A percentile compares a stretch with the other conserved stretches of the same genome.
Conservation (phyloP, 495 filamentous ascomycete species). For the Glarea lozoyensis region DNA sequence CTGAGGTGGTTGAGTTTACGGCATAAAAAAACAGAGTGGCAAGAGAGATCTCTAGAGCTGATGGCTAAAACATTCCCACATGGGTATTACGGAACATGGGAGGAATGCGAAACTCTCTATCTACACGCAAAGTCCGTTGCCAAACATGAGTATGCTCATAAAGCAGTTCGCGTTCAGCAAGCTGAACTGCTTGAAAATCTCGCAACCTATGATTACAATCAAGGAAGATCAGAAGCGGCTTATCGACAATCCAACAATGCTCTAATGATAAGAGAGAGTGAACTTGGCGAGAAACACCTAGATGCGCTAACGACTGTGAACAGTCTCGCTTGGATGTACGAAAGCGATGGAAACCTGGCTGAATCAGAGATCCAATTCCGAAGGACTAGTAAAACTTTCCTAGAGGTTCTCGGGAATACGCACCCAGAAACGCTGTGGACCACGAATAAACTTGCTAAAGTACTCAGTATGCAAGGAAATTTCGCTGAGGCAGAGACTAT, state of each 20-base stretch:
- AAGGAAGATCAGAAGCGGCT: constrained; percentile 4
- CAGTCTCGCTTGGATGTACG: constrained; percentile 18
- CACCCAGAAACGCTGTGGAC: constrained; percentile 21
- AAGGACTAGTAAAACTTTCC: not conserved
- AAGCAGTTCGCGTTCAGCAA: not conserved
- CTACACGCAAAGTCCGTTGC: constrained; percentile 30
- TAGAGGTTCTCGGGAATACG: constrained; percentile 18
- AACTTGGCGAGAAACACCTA: constrained; percentile 25
- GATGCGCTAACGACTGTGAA: constrained; percentile 20
- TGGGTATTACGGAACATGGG: constrained; percentile 26
- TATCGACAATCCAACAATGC: not conserved
- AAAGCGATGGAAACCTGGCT: constrained; percentile 22
- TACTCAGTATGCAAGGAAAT: constrained; percentile 21
- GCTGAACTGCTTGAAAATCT: constrained; percentile 5
- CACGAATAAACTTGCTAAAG: constrained; percentile 24
- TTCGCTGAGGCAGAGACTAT: constrained; percentile 25
- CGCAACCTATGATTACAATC: constrained; percentile 7
- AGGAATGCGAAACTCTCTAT: constrained; percentile 25
- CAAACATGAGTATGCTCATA: not conserved
- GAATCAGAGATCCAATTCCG: constrained; percentile 19
- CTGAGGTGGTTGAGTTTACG: constrained; percentile 29
- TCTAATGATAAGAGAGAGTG: not conserved
- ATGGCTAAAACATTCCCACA: constrained; percentile 27
- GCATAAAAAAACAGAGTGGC: constrained; percentile 16
- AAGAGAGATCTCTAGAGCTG: constrained; percentile 23